A percentile compares a stretch with the other conserved stretches of the same genome.
phyloP scores from a whole-genome alignment of 1,284 basidiomycete genomes.

The Rhodotorula sp. region DNA sequence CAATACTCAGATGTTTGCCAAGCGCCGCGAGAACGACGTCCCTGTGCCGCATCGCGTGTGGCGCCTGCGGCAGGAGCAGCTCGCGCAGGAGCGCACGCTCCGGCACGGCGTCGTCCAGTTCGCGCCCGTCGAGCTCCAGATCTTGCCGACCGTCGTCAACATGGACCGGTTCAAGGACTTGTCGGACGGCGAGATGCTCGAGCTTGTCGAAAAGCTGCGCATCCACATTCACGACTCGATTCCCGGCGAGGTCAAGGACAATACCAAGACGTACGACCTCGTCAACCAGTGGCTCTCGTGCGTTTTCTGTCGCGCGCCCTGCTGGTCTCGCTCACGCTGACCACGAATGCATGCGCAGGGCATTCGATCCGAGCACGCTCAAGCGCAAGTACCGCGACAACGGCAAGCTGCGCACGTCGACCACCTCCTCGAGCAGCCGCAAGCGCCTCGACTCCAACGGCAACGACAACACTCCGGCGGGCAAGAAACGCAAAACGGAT shows the following conservation, averaged over 20 bases:
- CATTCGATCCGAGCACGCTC: constrained; percentile 1
- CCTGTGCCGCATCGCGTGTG: constrained; percentile 26
- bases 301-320: background rate
- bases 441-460: too few species aligned
- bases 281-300: constrained; percentile 16
- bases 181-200: constrained; percentile 16
- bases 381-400: constrained; percentile 3
- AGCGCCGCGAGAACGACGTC: background rate
- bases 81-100: background rate
- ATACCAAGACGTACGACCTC: constrained; percentile 6
- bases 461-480: too few species aligned
- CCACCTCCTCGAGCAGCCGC: too few species aligned
- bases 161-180: background rate
- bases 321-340: too few species aligned
- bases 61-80: background rate
- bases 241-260: constrained; percentile 27
- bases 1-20: background rate
- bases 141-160: background rate
- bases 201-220: constrained; percentile 12
- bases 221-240: background rate
- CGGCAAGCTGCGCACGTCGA: constrained; percentile 2
- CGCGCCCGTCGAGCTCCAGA: constrained; percentile 14
- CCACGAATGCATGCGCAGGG: background rate
- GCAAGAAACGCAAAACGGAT: too few species aligned
- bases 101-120: background rate